Evolutionary conservation across 1,284 basidiomycete species (phyloP).

Genomic region (Cryptococcus hybrid): DNA sequence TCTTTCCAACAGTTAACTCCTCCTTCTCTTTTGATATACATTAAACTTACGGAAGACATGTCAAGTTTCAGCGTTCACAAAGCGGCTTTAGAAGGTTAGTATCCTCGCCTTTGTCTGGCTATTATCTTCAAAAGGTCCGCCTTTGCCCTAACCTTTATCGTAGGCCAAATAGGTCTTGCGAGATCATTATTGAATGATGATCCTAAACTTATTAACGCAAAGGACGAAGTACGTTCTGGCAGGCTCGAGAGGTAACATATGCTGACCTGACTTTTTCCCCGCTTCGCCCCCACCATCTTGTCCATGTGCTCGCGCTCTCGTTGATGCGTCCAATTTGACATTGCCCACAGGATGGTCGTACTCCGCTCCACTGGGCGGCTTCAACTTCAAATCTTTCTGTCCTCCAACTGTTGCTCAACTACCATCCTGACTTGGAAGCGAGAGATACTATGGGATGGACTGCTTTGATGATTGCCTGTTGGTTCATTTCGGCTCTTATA

Average conservation of each 20-base stretch:
- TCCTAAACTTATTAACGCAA: conserved; percentile 62
- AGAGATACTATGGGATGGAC: conserved; percentile 79
- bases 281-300: background rate
- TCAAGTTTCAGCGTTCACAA: conserved; percentile 45
- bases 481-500: conserved; percentile 14
- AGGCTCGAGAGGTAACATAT: background rate
- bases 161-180: conserved; percentile 74
- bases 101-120: background rate
- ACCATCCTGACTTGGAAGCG: conserved; percentile 66
- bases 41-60: background rate
- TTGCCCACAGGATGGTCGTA: conserved; percentile 70
- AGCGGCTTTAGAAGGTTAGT: conserved; percentile 47
- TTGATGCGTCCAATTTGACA: background rate
- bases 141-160: background rate
- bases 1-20: too few relatives aligned
- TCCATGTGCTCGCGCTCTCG: background rate
- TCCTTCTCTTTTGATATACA: conserved; percentile 1
- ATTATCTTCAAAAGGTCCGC: background rate
- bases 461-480: conserved; percentile 81
- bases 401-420: conserved; percentile 67
- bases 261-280: background rate
- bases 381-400: conserved; percentile 68
- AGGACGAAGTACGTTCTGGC: conserved; percentile 61
- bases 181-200: conserved; percentile 68
- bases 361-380: conserved; percentile 86